A percentile compares a stretch with the other conserved stretches of the same genome.
Conservation (phyloP, 768 basidiomycete species). For the Russula griseocarnosa region DNA sequence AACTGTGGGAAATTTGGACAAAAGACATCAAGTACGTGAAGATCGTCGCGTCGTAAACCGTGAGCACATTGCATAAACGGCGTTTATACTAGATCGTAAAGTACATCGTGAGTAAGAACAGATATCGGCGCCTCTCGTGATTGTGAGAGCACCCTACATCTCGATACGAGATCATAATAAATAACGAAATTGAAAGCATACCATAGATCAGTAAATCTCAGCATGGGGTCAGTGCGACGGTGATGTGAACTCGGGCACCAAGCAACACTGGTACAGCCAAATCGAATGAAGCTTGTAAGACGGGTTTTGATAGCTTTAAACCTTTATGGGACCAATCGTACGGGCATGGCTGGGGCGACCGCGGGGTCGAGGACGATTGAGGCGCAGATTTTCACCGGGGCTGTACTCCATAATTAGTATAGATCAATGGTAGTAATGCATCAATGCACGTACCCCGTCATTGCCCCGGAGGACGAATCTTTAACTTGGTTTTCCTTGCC, state of each 20-base stretch:
- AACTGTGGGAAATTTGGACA: background rate
- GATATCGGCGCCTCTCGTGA: background rate
- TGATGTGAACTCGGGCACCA: too few species aligned
- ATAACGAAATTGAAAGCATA: background rate
- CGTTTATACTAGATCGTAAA: constrained; percentile 21
- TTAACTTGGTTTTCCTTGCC: constrained; percentile 49
- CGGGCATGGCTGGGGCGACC: constrained; percentile 41
- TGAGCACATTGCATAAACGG: constrained; percentile 12
- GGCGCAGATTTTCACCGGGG: constrained; percentile 41
- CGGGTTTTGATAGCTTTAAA: background rate
- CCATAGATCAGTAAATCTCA: constrained; percentile 5
- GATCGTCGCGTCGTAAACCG: constrained; percentile 6
- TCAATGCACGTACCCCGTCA: constrained; percentile 52
- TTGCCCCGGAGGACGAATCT: constrained; percentile 40
- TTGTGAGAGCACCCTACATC: background rate
- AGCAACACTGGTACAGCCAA: background rate
- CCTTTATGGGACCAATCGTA: background rate
- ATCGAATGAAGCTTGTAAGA: background rate
- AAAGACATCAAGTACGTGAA: background rate
- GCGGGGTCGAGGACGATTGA: constrained; percentile 46
- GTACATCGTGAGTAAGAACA: constrained; percentile 24
- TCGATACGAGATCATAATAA: background rate
- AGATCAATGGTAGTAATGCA: background rate
- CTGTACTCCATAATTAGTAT: constrained; percentile 30
- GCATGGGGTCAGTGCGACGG: background rate